These are phyloP conservation scores for Cyberlindnera nakhonratchasimensis DNA, from an alignment of 805 yeast species.

Conservation along the genomic window DNA sequence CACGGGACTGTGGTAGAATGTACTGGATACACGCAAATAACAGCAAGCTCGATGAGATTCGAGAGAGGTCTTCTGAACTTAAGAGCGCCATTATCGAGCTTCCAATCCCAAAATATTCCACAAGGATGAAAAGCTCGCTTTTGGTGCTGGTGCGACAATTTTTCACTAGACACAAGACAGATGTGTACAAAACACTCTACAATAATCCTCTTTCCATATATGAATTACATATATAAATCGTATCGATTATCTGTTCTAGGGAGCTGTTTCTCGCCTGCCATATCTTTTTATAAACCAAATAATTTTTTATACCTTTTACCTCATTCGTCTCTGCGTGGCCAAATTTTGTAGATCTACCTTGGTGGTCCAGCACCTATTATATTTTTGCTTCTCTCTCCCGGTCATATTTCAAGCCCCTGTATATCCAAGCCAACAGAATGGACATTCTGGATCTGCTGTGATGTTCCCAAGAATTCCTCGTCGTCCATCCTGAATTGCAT, in stretches of 20 bases:
- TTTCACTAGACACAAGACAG: no score
- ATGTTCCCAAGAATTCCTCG: neutral
- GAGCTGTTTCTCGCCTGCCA: no score
- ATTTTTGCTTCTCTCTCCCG: neutral
- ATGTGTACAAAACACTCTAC: no score
- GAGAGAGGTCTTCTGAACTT: conserved; percentile 16
- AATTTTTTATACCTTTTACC: neutral
- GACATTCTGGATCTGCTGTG: neutral
- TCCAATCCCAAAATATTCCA: neutral
- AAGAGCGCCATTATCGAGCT: neutral
- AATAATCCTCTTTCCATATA: no score
- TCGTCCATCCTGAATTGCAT: conserved; percentile 38
- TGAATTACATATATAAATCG: no score
- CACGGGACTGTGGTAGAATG: conserved; percentile 23
- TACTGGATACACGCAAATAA: conserved; percentile 25
- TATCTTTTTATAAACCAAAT: neutral
- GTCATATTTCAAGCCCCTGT: conserved; percentile 2
- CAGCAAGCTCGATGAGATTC: conserved; percentile 23
- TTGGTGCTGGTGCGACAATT: no score
- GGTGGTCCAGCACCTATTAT: neutral
- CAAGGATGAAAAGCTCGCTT: no score
- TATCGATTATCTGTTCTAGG: no score
- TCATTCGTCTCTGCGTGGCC: neutral
- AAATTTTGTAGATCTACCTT: neutral
- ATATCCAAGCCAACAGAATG: neutral